Evolutionary conservation across 2,329 filamentous ascomycete genomes (phyloP).

Genomic region (Chaetomium sp.): DNA sequence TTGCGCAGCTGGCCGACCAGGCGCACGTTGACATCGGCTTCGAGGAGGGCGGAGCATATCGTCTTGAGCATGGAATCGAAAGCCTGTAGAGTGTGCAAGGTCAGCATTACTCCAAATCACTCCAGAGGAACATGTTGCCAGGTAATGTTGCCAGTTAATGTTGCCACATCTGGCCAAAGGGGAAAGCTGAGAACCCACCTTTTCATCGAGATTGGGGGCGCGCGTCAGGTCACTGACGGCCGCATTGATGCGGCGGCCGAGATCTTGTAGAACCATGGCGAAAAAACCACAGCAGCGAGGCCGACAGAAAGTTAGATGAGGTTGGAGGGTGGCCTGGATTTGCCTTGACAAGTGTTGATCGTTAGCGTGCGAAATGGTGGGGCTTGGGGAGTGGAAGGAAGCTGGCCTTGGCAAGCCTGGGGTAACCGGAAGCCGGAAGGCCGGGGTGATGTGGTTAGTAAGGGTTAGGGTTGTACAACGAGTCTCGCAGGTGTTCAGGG

Average conservation of each 20-base stretch:
- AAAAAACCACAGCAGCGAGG: constrained; percentile 22
- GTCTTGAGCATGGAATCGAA: constrained; percentile 99
- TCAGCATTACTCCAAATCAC: constrained; percentile 40
- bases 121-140: background rate
- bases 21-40: constrained; percentile 95
- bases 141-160: background rate
- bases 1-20: constrained; percentile 90
- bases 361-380: background rate
- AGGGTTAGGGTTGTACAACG: too few species aligned
- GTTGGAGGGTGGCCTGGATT: background rate
- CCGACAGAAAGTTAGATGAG: constrained; percentile 7
- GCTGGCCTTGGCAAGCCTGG: background rate
- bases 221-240: constrained; percentile 92
- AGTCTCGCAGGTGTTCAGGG: too few species aligned
- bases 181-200: constrained; percentile 55
- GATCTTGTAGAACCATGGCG: constrained; percentile 95
- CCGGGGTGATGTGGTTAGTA: too few species aligned
- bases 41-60: constrained; percentile 91
- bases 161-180: background rate
- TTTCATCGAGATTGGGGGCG: constrained; percentile 92
- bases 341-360: background rate
- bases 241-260: constrained; percentile 96
- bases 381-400: background rate
- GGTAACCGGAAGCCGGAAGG: too few species aligned
- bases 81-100: constrained; percentile 56